phyloP scores from a whole-genome alignment of 73 alveolate genomes.

The Loxodes magnus region DNA sequence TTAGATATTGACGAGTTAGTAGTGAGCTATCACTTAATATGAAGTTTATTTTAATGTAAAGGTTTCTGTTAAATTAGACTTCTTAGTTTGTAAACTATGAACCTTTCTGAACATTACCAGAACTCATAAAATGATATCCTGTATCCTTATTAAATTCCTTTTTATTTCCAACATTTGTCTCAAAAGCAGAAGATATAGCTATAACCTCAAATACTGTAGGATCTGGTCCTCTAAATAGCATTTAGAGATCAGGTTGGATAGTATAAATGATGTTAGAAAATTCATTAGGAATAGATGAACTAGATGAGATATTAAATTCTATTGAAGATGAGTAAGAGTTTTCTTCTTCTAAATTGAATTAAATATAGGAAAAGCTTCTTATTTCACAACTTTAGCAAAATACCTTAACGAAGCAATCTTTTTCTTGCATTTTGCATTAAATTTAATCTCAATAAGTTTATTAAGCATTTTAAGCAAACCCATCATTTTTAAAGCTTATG shows the following conservation, averaged over 20 bases:
- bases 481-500: too few species aligned
- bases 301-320: neutral
- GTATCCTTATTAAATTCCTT: too few species aligned
- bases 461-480: too few species aligned
- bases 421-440: neutral
- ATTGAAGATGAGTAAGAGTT: neutral
- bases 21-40: too few species aligned
- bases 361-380: neutral
- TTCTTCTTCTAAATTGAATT: neutral
- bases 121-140: too few species aligned
- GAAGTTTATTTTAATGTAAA: too few species aligned
- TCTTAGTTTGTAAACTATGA: too few species aligned
- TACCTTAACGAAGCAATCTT: neutral
- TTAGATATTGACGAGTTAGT: too few species aligned
- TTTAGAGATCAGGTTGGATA: neutral
- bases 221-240: neutral
- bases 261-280: neutral
- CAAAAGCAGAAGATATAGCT: neutral
- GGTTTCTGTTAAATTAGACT: too few species aligned
- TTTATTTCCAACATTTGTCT: too few species aligned
- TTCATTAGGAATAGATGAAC: neutral
- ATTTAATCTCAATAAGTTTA: too few species aligned
- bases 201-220: neutral
- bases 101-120: too few species aligned
- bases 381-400: neutral